Evolutionary conservation across 2,329 filamentous ascomycete genomes (phyloP).

Genomic region (Sporothrix mexicana): DNA sequence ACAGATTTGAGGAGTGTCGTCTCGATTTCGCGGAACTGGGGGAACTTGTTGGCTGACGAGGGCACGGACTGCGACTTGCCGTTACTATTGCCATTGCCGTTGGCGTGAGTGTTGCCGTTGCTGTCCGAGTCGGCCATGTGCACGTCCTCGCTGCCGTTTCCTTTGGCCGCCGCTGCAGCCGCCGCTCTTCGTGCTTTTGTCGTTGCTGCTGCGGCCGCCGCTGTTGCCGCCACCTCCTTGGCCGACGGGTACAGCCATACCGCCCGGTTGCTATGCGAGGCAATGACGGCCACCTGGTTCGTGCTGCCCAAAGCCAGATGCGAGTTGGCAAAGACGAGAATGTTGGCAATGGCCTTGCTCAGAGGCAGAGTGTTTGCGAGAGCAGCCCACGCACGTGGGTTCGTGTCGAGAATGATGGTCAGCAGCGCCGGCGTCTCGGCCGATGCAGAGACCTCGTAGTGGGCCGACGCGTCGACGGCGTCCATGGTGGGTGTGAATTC

Average conservation of each 20-base stretch:
- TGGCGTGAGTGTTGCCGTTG: slow-evolving; percentile 40
- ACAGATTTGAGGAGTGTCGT: slow-evolving; percentile 77
- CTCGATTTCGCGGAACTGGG: slow-evolving; percentile 88
- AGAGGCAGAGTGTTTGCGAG: slow-evolving; percentile 77
- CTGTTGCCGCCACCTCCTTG: slow-evolving; percentile 78
- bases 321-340: slow-evolving; percentile 95
- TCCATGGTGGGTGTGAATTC: slow-evolving; percentile 52
- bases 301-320: slow-evolving; percentile 93
- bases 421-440: slow-evolving; percentile 78
- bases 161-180: slow-evolving; percentile 51
- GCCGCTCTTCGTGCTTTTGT: slow-evolving; percentile 12
- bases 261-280: slow-evolving; percentile 84
- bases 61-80: slow-evolving; percentile 42
- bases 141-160: slow-evolving; percentile 44
- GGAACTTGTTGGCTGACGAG: slow-evolving; percentile 82
- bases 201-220: slow-evolving; percentile 49
- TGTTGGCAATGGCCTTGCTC: slow-evolving; percentile 80
- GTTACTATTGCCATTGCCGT: slow-evolving; percentile 53
- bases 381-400: slow-evolving; percentile 86
- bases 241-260: slow-evolving; percentile 83
- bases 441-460: slow-evolving; percentile 61
- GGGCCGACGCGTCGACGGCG: slow-evolving; percentile 63
- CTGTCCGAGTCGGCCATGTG: slow-evolving; percentile 22
- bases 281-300: slow-evolving; percentile 90
- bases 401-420: slow-evolving; percentile 91